These are phyloP conservation scores for Halenospora varia DNA, from an alignment of 495 filamentous ascomycete genomes.

Conservation along the genomic window DNA sequence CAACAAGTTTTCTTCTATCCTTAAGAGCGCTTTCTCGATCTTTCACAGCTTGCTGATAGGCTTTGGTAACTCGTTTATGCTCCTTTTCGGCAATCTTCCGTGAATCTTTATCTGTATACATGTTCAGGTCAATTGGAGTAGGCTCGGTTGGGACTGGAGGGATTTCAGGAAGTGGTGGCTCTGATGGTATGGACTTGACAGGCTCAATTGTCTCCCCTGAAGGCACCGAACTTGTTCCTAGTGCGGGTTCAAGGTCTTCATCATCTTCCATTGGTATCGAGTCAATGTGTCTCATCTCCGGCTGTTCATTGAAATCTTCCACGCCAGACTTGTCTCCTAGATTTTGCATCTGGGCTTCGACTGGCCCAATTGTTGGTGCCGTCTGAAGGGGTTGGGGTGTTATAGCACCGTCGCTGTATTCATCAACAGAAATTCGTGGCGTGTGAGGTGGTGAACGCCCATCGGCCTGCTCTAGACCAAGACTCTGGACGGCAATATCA, in stretches of 20 bases:
- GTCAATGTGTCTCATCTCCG: slow-evolving; percentile 28
- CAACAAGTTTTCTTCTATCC: slow-evolving; percentile 50
- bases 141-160: slow-evolving; percentile 39
- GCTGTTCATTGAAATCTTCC: slow-evolving; percentile 13
- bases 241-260: neutral
- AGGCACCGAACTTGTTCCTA: neutral
- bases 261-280: slow-evolving; percentile 31
- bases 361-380: slow-evolving; percentile 4
- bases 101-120: slow-evolving; percentile 53
- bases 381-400: slow-evolving; percentile 18
- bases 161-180: slow-evolving; percentile 35
- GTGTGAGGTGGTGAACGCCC: slow-evolving; percentile 2
- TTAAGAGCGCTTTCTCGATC: slow-evolving; percentile 58
- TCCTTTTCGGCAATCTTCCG: slow-evolving; percentile 64
- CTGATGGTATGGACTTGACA: slow-evolving; percentile 9
- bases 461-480: slow-evolving; percentile 11
- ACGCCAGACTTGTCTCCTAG: slow-evolving; percentile 19
- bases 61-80: slow-evolving; percentile 50
- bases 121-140: slow-evolving; percentile 40
- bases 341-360: slow-evolving; percentile 16
- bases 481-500: slow-evolving; percentile 19
- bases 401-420: slow-evolving; percentile 29
- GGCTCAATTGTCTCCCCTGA: slow-evolving; percentile 6
- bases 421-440: slow-evolving; percentile 38
- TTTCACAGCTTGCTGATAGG: slow-evolving; percentile 58